Base-by-base conservation (phyloP, 2,329 filamentous ascomycete species). In the Arthrobotrys iridis region DNA sequence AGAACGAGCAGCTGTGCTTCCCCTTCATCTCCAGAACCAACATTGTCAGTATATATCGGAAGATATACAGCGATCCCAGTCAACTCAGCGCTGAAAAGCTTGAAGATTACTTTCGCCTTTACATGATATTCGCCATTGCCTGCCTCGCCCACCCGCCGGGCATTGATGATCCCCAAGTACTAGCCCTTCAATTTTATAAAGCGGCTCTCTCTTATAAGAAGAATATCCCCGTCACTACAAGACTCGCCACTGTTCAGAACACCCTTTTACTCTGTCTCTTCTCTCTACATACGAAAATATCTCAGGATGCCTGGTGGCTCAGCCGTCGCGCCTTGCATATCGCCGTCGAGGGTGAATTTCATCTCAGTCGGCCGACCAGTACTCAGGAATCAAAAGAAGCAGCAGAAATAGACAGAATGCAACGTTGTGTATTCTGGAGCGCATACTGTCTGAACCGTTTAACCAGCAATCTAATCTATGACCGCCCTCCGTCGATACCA, bases 401-500 rank as follows among this genome's bases (percentile, higher is more conserved):
- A 8, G 8, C 33, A 7, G 41, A 30, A 3, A 1, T 60, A 8
- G 20, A 37, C 5, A 18, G 22, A 35, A n/a, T 75, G 10, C 46
- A 75, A 37, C 48, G 41, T 4, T 28, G 63, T 28, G 33, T 62
- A 8, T 75, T 75, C 22, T 75, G 71, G 71, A 58, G 46, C 18
- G 50, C 63, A 11, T 75, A 75, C 26, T 68, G 63, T 24, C 40
- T 75, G 13, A 75, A 75, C 48, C 55, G 71, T 2, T 63, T 75
- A 7, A 75, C 57, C 2, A 63, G 55, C 28, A 75, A 75, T 37
- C 24, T 75, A 11, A 28, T 75, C 2, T 75, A 68, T 28, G 63
- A 75, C 22, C 45, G 71, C 3, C 71, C 71, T 24, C 71, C 71
- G 15, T 75, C 71, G 30, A 75, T 75, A 64, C 71, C 71, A 2